A percentile compares a stretch with the other conserved stretches of the same genome.
Evolutionary conservation across 2,329 filamentous ascomycete genomes (phyloP).

Genomic region (Chaetomiaceae sp.): DNA sequence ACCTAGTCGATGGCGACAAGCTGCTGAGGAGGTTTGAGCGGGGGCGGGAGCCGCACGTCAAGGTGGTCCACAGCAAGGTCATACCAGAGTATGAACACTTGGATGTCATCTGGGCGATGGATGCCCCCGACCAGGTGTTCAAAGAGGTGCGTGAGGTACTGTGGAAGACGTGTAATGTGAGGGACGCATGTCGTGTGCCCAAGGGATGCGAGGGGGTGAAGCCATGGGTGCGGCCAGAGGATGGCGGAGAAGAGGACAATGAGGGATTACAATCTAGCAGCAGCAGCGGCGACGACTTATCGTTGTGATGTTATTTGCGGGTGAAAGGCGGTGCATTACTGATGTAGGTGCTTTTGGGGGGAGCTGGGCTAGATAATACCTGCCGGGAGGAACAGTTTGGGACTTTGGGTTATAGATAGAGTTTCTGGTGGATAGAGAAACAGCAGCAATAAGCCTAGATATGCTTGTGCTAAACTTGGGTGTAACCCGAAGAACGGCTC

Average conservation of each 20-base stretch:
- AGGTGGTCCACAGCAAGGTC: slow-evolving; percentile 74
- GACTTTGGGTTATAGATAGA: too few species aligned
- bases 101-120: slow-evolving; percentile 93
- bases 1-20: slow-evolving; percentile 75
- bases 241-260: slow-evolving; percentile 2
- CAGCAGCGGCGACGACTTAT: slow-evolving; percentile 24
- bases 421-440: too few species aligned
- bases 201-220: slow-evolving; percentile 54
- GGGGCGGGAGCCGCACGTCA: slow-evolving; percentile 75
- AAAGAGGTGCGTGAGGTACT: slow-evolving; percentile 74
- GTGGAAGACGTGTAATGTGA: slow-evolving; percentile 67
- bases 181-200: slow-evolving; percentile 59
- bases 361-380: not conserved
- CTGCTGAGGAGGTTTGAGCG: slow-evolving; percentile 70
- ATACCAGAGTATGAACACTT: slow-evolving; percentile 89
- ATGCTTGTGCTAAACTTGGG: too few species aligned
- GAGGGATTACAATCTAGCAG: slow-evolving; percentile 31
- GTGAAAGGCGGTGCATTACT: not conserved
- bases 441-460: too few species aligned
- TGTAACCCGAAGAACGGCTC: too few species aligned
- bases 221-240: slow-evolving; percentile 34
- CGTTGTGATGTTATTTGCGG: not conserved
- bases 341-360: not conserved
- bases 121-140: slow-evolving; percentile 78
- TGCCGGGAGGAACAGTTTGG: not conserved